These are phyloP conservation scores for Carex pumila DNA, from an alignment of 176 grass and related monocot species.

Conservation along the genomic window DNA sequence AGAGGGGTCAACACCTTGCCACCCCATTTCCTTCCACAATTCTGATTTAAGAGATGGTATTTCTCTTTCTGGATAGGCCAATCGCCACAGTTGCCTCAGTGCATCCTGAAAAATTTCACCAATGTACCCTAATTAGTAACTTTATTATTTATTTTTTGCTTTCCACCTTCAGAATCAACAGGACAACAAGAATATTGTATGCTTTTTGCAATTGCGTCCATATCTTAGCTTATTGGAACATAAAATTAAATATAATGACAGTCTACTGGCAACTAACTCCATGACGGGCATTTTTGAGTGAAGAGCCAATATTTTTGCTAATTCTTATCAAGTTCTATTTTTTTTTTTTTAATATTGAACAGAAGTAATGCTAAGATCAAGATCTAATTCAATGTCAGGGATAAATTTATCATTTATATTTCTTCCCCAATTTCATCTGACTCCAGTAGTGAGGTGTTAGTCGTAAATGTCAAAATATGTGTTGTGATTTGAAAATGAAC, in stretches of 20 bases:
- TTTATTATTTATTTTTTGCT: not conserved
- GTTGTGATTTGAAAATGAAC: not conserved
- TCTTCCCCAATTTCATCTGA: not conserved
- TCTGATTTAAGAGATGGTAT: conserved; percentile 81
- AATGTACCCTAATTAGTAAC: conserved; percentile 12
- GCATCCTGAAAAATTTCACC: conserved; percentile 47
- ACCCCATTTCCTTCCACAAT: conserved; percentile 92
- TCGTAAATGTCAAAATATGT: not conserved
- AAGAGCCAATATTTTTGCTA: not conserved
- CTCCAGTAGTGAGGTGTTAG: not conserved
- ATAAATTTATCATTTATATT: not conserved
- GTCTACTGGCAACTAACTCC: not conserved
- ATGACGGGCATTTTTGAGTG: not conserved
- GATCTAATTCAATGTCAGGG: not conserved
- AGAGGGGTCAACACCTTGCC: conserved; percentile 75
- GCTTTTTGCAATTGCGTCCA: not conserved
- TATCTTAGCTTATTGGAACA: not conserved
- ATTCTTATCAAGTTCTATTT: not conserved
- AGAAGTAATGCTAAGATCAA: not conserved
- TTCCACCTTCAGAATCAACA: not conserved
- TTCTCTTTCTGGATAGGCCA: conserved; percentile 61
- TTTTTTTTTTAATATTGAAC: not conserved
- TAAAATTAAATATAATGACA: not conserved
- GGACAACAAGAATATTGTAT: not conserved
- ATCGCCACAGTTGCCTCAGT: conserved; percentile 73